Percentiles rank a stretch among this genome's conserved stretches.
phyloP scores from a whole-genome alignment of 208 protist genomes.

The Acanthamoeba castellanii region DNA sequence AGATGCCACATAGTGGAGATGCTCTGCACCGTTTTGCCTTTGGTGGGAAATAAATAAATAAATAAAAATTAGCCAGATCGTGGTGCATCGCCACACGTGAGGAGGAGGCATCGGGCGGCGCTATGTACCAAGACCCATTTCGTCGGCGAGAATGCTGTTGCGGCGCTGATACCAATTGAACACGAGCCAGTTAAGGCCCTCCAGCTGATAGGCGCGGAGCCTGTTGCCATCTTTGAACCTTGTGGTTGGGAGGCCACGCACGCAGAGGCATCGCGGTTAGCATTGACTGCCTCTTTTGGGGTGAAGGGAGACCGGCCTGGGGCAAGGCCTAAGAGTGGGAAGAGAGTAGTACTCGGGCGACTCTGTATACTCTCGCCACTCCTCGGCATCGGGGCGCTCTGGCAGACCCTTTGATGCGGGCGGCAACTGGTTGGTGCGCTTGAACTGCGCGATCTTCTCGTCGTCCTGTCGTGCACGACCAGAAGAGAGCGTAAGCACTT shows the following conservation, averaged over 20 bases:
- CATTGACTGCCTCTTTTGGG: neutral
- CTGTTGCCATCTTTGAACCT: conserved; percentile 8
- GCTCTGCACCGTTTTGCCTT: conserved; percentile 96
- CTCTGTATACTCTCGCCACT: neutral
- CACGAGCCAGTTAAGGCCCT: conserved; percentile 96
- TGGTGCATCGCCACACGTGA: neutral
- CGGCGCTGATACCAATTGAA: conserved; percentile 91
- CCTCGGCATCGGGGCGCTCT: neutral
- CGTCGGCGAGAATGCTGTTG: conserved; percentile 96
- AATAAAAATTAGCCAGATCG: neutral
- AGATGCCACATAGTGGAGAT: conserved; percentile 89
- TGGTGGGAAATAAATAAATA: neutral
- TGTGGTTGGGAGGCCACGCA: neutral
- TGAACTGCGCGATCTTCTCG: conserved; percentile 68
- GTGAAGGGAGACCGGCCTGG: neutral
- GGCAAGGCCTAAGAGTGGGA: neutral
- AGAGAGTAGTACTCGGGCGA: conserved; percentile 1
- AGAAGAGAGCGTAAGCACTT: neutral
- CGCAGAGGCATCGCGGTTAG: neutral
- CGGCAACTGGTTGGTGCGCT: conserved; percentile 57
- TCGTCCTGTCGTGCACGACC: conserved; percentile 6
- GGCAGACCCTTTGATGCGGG: neutral
- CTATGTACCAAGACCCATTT: conserved; percentile 96
- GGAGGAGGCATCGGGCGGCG: too few species aligned
- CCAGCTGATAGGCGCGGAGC: conserved; percentile 93